Percentiles rank a stretch among this genome's conserved stretches.
phyloP scores from a whole-genome alignment of 1,284 basidiomycete genomes.

The Ustanciosporium gigantosporum region DNA sequence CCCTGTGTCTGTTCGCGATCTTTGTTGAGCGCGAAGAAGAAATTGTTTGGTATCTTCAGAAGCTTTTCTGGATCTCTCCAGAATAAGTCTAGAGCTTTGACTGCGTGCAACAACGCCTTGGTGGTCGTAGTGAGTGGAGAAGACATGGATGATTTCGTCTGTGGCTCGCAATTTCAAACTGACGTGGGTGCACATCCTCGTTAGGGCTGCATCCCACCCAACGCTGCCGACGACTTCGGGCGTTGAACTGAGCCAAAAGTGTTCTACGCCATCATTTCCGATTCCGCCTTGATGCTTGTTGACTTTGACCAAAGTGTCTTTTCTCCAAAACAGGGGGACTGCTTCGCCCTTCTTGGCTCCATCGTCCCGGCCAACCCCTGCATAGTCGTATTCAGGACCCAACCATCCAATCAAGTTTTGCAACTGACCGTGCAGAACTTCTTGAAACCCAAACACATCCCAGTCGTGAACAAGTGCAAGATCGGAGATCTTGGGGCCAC shows the following conservation, averaged over 20 bases:
- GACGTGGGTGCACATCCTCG: conserved; percentile 50
- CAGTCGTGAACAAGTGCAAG: conserved; percentile 33
- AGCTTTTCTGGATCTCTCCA: conserved; percentile 21
- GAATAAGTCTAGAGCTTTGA: conserved; percentile 34
- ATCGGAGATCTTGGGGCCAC: conserved; percentile 34
- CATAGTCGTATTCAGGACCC: conserved; percentile 32
- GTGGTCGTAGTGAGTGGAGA: conserved; percentile 49
- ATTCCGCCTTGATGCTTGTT: conserved; percentile 21
- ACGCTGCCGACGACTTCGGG: conserved; percentile 26
- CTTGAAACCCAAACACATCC: conserved; percentile 46
- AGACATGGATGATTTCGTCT: conserved; percentile 39
- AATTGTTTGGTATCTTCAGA: conserved; percentile 2
- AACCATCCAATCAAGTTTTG: conserved; percentile 10
- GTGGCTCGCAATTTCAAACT: conserved; percentile 18
- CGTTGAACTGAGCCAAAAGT: conserved; percentile 45
- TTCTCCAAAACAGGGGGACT: conserved; percentile 40
- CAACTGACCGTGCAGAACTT: conserved; percentile 41
- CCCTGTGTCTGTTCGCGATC: neutral
- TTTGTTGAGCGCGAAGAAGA: neutral
- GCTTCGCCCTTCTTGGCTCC: conserved; percentile 35
- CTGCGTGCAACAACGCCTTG: conserved; percentile 33
- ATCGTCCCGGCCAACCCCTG: conserved; percentile 39
- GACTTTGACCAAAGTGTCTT: conserved; percentile 25
- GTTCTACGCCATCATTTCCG: conserved; percentile 35
- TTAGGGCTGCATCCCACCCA: conserved; percentile 47